These are phyloP conservation scores for Harringtonia aguacate DNA, from an alignment of 2,329 filamentous ascomycete genomes.

Conservation along the genomic window DNA sequence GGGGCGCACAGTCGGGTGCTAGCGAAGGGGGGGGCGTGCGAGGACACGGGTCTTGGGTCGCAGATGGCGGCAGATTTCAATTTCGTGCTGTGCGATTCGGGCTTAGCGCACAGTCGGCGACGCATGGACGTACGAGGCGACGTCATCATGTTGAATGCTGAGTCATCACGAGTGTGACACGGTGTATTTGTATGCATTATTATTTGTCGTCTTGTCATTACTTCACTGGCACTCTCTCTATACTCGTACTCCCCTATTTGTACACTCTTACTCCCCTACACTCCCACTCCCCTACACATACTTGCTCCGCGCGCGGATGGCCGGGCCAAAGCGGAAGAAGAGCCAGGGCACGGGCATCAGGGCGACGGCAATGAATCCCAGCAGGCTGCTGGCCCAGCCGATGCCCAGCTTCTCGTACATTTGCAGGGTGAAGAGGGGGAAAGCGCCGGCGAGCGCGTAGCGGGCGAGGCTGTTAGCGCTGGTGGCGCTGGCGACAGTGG, in stretches of 20 bases:
- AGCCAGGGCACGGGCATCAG: constrained; percentile 42
- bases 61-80: too few species aligned
- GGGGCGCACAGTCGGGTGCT: too few species aligned
- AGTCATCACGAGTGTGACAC: too few species aligned
- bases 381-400: constrained; percentile 33
- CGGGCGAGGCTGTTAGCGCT: constrained; percentile 49
- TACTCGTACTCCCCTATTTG: background rate
- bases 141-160: too few species aligned
- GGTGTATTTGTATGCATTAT: too few species aligned
- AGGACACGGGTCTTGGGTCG: too few species aligned
- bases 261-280: background rate
- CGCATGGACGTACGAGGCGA: too few species aligned
- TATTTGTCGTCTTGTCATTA: too few species aligned
- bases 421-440: constrained; percentile 51
- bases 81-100: too few species aligned
- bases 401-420: constrained; percentile 35
- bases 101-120: too few species aligned
- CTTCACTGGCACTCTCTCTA: too few species aligned
- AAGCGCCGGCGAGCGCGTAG: constrained; percentile 43
- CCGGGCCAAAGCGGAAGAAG: constrained; percentile 36
- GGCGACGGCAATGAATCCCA: constrained; percentile 34
- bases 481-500: constrained; percentile 45
- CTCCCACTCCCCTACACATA: constrained; percentile 19
- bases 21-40: too few species aligned
- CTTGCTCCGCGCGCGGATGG: constrained; percentile 26